These are phyloP conservation scores for Myriosclerotinia scirpicola DNA, from an alignment of 2,329 filamentous ascomycete genomes.

Conservation along the genomic window DNA sequence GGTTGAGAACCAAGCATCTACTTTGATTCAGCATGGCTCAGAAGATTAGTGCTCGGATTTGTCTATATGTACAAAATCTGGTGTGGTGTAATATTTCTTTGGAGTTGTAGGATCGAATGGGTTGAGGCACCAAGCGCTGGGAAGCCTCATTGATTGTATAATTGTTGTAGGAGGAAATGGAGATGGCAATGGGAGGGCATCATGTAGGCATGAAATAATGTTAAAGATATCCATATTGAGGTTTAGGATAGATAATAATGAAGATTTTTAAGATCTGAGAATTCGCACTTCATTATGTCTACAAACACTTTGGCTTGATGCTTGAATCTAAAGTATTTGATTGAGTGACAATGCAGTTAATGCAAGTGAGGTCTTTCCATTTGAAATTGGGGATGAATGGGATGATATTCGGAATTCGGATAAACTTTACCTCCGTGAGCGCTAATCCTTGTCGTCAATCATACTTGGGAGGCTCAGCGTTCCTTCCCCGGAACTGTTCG, in stretches of 20 bases:
- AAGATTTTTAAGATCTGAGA: background rate
- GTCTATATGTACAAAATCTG: slow-evolving; percentile 7
- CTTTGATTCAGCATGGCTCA: background rate
- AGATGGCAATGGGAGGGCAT: background rate
- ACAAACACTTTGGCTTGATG: background rate
- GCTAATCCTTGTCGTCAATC: slow-evolving; percentile 11
- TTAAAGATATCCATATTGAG: background rate
- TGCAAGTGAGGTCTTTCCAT: too few relatives aligned
- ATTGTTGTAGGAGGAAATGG: background rate
- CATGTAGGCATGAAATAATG: background rate
- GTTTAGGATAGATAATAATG: background rate
- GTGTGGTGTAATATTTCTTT: background rate
- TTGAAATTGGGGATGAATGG: background rate
- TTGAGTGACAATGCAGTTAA: too few relatives aligned
- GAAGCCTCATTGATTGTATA: slow-evolving; percentile 24
- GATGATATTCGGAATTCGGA: background rate
- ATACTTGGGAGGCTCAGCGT: slow-evolving; percentile 21
- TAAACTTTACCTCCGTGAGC: background rate
- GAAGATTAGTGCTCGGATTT: background rate
- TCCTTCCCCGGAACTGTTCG: slow-evolving; percentile 23
- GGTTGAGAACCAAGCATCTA: background rate
- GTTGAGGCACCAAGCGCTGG: slow-evolving; percentile 40
- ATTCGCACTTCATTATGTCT: background rate
- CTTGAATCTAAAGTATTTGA: background rate
- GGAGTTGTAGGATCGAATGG: slow-evolving; percentile 6